phyloP scores from a whole-genome alignment of 2,329 filamentous ascomycete species.

The Sporothrix protearum region DNA sequence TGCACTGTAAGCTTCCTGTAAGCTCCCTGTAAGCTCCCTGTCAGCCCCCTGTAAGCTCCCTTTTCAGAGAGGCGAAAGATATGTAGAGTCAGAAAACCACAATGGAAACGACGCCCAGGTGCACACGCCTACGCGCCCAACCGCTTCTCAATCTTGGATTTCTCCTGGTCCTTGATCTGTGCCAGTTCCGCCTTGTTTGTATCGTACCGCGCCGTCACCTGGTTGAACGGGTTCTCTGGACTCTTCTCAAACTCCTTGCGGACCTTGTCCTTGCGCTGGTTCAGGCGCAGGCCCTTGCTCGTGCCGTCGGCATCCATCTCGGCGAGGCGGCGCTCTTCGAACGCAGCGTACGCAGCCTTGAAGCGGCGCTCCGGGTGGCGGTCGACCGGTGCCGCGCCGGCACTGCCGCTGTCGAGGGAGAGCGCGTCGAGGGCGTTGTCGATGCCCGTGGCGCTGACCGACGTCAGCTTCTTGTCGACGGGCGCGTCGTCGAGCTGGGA shows the following conservation, averaged over 20 bases:
- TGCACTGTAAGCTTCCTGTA: too few relatives aligned
- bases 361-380: slow-evolving; percentile 82
- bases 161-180: slow-evolving; percentile 63
- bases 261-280: slow-evolving; percentile 81
- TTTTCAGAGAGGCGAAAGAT: neutral
- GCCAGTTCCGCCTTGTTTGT: slow-evolving; percentile 72
- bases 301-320: slow-evolving; percentile 83
- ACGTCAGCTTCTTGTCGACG: slow-evolving; percentile 41
- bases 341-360: slow-evolving; percentile 80
- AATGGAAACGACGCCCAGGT: neutral
- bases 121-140: slow-evolving; percentile 38
- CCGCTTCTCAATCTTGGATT: slow-evolving; percentile 68
- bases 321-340: slow-evolving; percentile 72
- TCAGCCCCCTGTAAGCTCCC: too few relatives aligned
- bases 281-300: slow-evolving; percentile 66
- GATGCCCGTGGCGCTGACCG: slow-evolving; percentile 81
- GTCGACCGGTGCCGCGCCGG: slow-evolving; percentile 63
- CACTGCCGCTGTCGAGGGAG: slow-evolving; percentile 48
- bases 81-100: neutral
- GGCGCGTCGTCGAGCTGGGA: slow-evolving; percentile 61
- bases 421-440: slow-evolving; percentile 91
- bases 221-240: slow-evolving; percentile 93
- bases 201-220: slow-evolving; percentile 73
- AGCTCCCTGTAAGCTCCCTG: too few relatives aligned
- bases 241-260: slow-evolving; percentile 92